Conservation (phyloP, 306 rosid genomes). For the Vigna reflexopilosa region DNA sequence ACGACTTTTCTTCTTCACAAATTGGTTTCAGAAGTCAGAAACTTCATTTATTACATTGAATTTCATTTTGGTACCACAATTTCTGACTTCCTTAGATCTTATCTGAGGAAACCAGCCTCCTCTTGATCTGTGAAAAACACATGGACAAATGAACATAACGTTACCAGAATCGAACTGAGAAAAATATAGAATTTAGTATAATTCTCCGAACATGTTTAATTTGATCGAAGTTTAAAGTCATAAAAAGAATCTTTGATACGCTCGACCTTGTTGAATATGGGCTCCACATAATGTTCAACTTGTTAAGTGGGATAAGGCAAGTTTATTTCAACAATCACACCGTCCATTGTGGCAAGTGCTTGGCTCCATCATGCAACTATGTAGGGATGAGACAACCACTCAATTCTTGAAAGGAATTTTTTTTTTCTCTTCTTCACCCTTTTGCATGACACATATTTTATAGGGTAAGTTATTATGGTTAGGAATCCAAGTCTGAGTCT, state of each 20-base stretch:
- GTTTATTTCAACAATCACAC: conserved; percentile 25
- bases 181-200: neutral
- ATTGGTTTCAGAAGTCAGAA: conserved; percentile 44
- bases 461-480: no score
- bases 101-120: neutral
- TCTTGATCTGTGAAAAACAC: conserved; percentile 10
- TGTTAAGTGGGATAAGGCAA: neutral
- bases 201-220: neutral
- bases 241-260: neutral
- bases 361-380: neutral
- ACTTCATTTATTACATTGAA: conserved; percentile 48
- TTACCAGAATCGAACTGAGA: neutral
- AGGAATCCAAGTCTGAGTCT: no score
- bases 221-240: neutral
- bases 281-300: neutral
- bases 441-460: no score
- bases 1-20: conserved; percentile 31
- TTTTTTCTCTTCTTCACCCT: no score
- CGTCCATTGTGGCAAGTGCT: neutral
- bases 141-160: neutral
- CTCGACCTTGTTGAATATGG: neutral
- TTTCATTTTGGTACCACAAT: conserved; percentile 37
- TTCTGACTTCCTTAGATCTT: conserved; percentile 35
- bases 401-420: neutral
- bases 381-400: neutral